Base-by-base conservation (phyloP, 1,284 basidiomycete genomes). In the Cryptococcus sp. region DNA sequence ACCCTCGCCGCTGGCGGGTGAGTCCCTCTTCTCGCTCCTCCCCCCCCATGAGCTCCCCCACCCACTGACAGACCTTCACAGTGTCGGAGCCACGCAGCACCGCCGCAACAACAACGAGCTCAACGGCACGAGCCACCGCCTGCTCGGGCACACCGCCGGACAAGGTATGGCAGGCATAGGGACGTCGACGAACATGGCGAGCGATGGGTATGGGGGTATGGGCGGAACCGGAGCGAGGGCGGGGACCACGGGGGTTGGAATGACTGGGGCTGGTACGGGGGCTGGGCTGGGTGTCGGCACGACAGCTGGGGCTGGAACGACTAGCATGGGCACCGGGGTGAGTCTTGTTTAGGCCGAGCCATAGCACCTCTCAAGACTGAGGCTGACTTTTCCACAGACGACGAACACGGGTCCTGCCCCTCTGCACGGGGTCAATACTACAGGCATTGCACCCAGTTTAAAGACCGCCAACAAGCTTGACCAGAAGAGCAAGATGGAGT, bases 401-500 rank as follows among this genome's bases (percentile, higher is more conserved):
- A 47, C 50, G 5, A 49, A 61, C 20, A 61, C 59, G 11, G 59
- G 59, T 40, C 59, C 59, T 16, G 59, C 56, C 24, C 59, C 59
- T 24, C 37, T 61, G 4, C 48, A 50, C 42, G 55, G 55, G 9
- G 56, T 52, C 8, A 15, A 36, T 35, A 54, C 43, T 24, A 33
- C 28, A 5, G 52, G 43, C 2, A 35, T 48, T 12, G 46, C 46
- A n/a, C 56, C 59, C 2, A 57, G 38, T 46, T 20, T 46, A 18
- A 55, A 52, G 50, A 53, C 48, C 13, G 62, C 62, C 4, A n/a
- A 40, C 7, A 57, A 59, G 47, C 52, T 64, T 16, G 55, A 61
- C 24, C 44, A 50, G 23, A 64, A 64, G 46, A 57, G 62, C 36
- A 56, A 59, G 44, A 50, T 56, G 21, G 62, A 61, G 46, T 24